These are phyloP conservation scores for Vaucheria bursata DNA, from an alignment of 352 stramenopile species.

Conservation along the genomic window DNA sequence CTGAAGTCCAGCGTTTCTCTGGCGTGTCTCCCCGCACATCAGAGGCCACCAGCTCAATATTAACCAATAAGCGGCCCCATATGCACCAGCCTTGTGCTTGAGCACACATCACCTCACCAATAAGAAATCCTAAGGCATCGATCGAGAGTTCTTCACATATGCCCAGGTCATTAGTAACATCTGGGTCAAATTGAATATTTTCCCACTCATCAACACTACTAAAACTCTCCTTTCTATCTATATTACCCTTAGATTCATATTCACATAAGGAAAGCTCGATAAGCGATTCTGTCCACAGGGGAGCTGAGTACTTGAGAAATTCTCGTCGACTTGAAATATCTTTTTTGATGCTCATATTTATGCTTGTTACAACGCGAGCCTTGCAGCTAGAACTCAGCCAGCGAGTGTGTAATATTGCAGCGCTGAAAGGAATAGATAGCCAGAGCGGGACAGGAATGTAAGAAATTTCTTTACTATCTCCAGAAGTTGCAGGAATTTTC, in stretches of 20 bases:
- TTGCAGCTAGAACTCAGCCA: slow-evolving; percentile 3
- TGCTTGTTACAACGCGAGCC: slow-evolving; percentile 14
- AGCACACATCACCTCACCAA: slow-evolving; percentile 21
- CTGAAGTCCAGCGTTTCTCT: neutral
- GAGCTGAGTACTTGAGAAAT: slow-evolving; percentile 16
- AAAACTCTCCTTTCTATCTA: slow-evolving; percentile 3
- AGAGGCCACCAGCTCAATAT: slow-evolving; percentile 12
- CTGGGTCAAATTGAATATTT: slow-evolving; percentile 5
- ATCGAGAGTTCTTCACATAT: slow-evolving; percentile 36
- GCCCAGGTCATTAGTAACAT: slow-evolving; percentile 2
- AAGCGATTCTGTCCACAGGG: slow-evolving; percentile 24
- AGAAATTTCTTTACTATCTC: neutral
- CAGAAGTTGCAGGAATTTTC: neutral
- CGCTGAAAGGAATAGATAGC: slow-evolving; percentile 33
- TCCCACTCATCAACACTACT: slow-evolving; percentile 11
- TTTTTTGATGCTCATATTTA: slow-evolving; percentile 38
- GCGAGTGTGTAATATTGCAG: slow-evolving; percentile 23
- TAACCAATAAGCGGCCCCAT: slow-evolving; percentile 14
- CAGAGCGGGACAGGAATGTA: slow-evolving; percentile 8
- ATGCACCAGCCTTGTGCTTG: slow-evolving; percentile 17
- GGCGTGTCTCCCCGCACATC: neutral
- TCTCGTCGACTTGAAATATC: slow-evolving; percentile 15
- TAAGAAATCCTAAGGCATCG: slow-evolving; percentile 21
- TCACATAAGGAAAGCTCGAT: slow-evolving; percentile 31
- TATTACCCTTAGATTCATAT: too few species aligned